Percentiles rank a stretch among this genome's conserved stretches.
Evolutionary conservation across 2,329 filamentous ascomycete species (phyloP).

Genomic region (Blastomyces emzantsi): DNA sequence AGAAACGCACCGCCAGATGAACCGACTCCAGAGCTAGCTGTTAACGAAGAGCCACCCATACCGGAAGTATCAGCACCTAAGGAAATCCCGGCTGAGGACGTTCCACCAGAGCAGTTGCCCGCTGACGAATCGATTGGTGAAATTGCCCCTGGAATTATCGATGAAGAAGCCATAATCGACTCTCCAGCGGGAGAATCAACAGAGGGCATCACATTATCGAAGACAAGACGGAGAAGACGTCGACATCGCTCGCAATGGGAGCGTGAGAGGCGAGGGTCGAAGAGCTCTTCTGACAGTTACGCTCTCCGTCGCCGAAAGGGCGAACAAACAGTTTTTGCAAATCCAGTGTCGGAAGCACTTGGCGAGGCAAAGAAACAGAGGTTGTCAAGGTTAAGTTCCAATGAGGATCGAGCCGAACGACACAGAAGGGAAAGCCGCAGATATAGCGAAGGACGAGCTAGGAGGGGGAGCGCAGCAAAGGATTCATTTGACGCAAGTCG

Average conservation of each 20-base stretch:
- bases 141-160: background rate
- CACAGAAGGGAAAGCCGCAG: constrained; percentile 14
- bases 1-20: constrained; percentile 11
- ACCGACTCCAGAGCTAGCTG: constrained; percentile 9
- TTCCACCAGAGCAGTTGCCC: background rate
- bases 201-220: constrained; percentile 1
- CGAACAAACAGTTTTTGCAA: constrained; percentile 26
- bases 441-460: constrained; percentile 12
- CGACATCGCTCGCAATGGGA: constrained; percentile 24
- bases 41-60: constrained; percentile 9
- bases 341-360: constrained; percentile 28
- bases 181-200: constrained; percentile 8
- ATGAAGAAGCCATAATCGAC: constrained; percentile 5
- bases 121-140: background rate
- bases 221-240: constrained; percentile 23
- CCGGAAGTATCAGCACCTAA: constrained; percentile 12
- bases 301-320: constrained; percentile 27
- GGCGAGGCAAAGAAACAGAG: constrained; percentile 30
- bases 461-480: constrained; percentile 16
- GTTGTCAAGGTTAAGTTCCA: constrained; percentile 13
- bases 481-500: constrained; percentile 17
- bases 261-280: constrained; percentile 30
- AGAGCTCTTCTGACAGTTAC: constrained; percentile 29
- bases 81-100: background rate
- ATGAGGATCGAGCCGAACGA: constrained; percentile 27